A percentile compares a stretch with the other conserved stretches of the same genome.
Conservation (phyloP, 192 early-diverging fungal genomes). For the Dissophora globulifera region DNA sequence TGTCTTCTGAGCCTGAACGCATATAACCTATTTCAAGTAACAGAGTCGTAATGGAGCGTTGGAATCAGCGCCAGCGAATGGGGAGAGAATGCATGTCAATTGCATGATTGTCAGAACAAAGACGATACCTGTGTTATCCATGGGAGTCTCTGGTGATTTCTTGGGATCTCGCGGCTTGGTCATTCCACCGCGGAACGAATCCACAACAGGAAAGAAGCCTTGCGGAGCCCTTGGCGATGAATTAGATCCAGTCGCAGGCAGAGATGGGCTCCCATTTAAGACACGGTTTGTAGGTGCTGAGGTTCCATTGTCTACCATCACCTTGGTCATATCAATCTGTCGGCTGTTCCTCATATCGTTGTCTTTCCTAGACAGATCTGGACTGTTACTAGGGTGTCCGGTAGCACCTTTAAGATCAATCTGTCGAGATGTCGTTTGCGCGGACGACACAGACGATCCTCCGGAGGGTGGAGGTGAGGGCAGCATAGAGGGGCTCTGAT, state of each 20-base stretch:
- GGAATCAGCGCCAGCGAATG: no score
- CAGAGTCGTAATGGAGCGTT: no score
- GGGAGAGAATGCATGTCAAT: no score
- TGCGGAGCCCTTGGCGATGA: constrained; percentile 15
- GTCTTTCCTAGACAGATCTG: constrained; percentile 20
- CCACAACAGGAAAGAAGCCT: constrained; percentile 45
- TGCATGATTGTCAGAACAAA: no score
- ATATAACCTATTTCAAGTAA: constrained; percentile 7
- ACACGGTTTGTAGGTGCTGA: background rate
- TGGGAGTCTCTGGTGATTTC: no score
- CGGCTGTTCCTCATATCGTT: constrained; percentile 20
- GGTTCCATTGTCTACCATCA: constrained; percentile 3
- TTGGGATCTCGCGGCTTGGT: no score
- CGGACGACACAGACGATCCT: no score
- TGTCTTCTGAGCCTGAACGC: constrained; percentile 23
- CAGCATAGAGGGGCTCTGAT: constrained; percentile 10
- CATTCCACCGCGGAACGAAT: constrained; percentile 17
- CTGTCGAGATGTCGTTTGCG: constrained; percentile 16
- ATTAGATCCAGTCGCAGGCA: background rate
- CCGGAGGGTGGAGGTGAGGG: constrained; percentile 24
- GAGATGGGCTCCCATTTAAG: constrained; percentile 4
- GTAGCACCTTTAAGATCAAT: constrained; percentile 13
- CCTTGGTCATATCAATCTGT: constrained; percentile 19
- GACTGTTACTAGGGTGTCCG: constrained; percentile 17
- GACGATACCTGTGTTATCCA: no score